phyloP scores from a whole-genome alignment of 129 eudicot genomes.

The Logfia minima region DNA sequence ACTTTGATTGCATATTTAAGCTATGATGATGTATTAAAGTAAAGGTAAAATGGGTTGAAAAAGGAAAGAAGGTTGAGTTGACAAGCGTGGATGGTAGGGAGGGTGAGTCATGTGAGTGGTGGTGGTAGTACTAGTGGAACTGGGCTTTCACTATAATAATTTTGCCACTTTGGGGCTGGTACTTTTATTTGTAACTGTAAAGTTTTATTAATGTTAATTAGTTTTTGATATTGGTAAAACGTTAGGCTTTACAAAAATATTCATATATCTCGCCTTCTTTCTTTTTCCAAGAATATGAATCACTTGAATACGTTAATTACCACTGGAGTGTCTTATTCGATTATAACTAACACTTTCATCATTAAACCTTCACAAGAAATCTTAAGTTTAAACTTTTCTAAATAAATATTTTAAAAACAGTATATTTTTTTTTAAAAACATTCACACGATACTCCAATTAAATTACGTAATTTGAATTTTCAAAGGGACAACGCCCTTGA shows the following conservation, averaged over 20 bases:
- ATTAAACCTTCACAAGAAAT: too few relatives aligned
- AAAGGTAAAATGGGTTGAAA: background rate
- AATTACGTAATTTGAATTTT: too few relatives aligned
- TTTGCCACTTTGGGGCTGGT: background rate
- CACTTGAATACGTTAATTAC: background rate
- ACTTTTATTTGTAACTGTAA: background rate
- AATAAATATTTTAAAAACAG: too few relatives aligned
- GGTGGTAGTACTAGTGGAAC: background rate
- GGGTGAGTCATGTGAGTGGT: constrained; percentile 34
- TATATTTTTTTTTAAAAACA: too few relatives aligned
- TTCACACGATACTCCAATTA: too few relatives aligned
- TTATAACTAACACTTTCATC: background rate
- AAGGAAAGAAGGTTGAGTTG: constrained; percentile 16
- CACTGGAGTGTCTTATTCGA: background rate
- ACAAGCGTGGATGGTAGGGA: constrained; percentile 29
- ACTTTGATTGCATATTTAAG: background rate
- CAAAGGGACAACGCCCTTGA: too few relatives aligned
- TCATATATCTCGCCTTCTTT: background rate
- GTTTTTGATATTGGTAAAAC: background rate
- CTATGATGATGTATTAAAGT: background rate
- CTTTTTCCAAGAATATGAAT: background rate
- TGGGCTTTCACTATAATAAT: background rate
- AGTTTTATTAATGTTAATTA: background rate
- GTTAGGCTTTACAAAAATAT: background rate
- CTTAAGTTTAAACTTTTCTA: too few relatives aligned